Base-by-base conservation (phyloP, 306 rosid species). In the Rosa rugosa region DNA sequence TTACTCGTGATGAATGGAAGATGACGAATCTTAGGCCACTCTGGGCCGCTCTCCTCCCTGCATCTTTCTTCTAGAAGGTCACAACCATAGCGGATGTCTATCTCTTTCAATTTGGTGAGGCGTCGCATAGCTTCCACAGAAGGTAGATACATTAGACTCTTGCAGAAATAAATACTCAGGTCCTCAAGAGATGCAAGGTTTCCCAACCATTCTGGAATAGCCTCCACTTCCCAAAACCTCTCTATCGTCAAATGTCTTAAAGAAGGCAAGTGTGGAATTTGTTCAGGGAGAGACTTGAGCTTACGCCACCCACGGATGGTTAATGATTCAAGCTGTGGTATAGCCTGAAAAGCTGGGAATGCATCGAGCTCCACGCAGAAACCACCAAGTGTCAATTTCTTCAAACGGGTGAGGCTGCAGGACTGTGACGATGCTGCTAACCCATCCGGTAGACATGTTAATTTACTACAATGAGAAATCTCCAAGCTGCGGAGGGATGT, bases 41-140 rank as follows among this genome's bases (percentile, higher is more conserved):
- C 69, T 3, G 46, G 23, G 23, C 70, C 70, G 1, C 13, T 38
- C 46, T 12, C 46, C 46, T 38, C 14, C 12, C 10, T 65, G 46
- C 70, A 65, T 34, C 46, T 36, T 14, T 65, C 70, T 7, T 18
- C 8, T 8, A 65, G 46, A 65, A 34, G 70, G 12, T 0, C 13
- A 65, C 70, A 65, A 0, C 2, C 0, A 4, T 0, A 0, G 31
- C 31, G 31, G 12, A 65, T 65, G 2, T 0, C 0, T 36, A 65
- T 20, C 0, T 5, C 5, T 2, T 17, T 17, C 20, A 65, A 14
- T 8, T 8, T 65, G 70, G 45, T 34, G 46, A 65, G 45, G 23
- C 69, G 22, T 64, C 34, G 11, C 69, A 64, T 34, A 2, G 69
- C 23, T 17, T 65, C 18, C 17, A 11, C 40, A 1, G 67, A 62